phyloP scores from a whole-genome alignment of 2,329 filamentous ascomycete genomes.

The Penicillium sp. region DNA sequence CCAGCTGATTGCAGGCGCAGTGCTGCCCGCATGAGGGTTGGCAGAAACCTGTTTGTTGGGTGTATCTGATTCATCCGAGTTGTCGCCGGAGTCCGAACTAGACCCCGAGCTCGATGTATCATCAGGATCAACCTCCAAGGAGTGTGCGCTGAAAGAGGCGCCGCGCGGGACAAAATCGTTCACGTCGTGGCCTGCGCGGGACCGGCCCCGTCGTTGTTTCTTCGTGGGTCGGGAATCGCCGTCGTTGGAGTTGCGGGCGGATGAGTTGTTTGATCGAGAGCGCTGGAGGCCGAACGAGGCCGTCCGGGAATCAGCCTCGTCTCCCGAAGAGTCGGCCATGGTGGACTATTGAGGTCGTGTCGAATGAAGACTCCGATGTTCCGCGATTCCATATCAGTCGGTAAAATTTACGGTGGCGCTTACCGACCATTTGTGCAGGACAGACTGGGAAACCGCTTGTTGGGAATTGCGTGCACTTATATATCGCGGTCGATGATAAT shows the following conservation, averaged over 20 bases:
- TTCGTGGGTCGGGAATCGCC: conserved; percentile 25
- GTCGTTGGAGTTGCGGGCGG: conserved; percentile 25
- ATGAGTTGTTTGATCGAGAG: conserved; percentile 20
- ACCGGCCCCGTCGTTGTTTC: conserved; percentile 28
- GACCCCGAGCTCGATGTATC: conserved; percentile 33
- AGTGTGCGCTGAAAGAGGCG: conserved; percentile 33
- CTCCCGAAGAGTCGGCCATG: conserved; percentile 29
- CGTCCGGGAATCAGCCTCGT: conserved; percentile 48
- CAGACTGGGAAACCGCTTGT: not conserved
- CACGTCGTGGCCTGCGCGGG: conserved; percentile 23
- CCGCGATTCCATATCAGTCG: not conserved
- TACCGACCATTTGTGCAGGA: conserved; percentile 10
- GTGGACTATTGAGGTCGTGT: not conserved
- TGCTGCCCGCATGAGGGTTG: conserved; percentile 24
- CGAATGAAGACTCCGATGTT: not conserved
- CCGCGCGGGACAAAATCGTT: conserved; percentile 41
- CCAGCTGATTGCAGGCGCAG: conserved; percentile 41
- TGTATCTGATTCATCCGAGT: conserved; percentile 16
- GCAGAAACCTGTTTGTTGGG: conserved; percentile 7
- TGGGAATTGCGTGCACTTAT: not conserved
- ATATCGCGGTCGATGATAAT: too few species aligned
- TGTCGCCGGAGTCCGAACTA: conserved; percentile 17
- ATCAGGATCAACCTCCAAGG: conserved; percentile 34
- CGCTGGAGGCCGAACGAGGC: conserved; percentile 45
- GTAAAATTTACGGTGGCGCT: conserved; percentile 27